Evolutionary conservation across 768 basidiomycete genomes (phyloP), one percentile per base, ranked within the genome.

Genomic region (Mrakia frigida): DNA sequence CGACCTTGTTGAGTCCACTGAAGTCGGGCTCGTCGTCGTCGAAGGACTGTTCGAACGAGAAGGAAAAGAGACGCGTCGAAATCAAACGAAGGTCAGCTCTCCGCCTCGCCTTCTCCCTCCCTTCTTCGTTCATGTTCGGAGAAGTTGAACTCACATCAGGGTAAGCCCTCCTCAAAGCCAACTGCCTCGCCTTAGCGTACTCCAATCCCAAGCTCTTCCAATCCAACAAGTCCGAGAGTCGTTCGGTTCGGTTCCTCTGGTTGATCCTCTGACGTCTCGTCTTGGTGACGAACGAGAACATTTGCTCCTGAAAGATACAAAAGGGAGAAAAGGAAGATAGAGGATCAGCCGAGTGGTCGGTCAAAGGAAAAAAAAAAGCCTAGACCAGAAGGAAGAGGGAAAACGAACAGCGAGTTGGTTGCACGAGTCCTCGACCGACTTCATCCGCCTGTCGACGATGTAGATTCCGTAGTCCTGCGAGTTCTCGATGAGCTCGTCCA

Each of bases 131-230:
- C n/a, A n/a, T n/a, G n/a, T n/a, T n/a, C 50, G 50, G 16, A 52
- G 41, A 53, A 31, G 7, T 21, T 33, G 90, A 87, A 86, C 97
- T 98, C 74, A 91, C 90, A 79, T 98, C 94, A 1, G 97, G 97
- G 82, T 99, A 98, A 23, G 96, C 97, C 46, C 96, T 87, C 79
- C 96, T 86, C 77, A 99, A 86, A 25, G 93, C 93, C 71, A 98
- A 85, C 84, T 96, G 94, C 59, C 97, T 86, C 35, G 93, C 92
- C 86, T 98, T 99, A 83, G 91, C 90, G 84, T 99, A 99, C 84
- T 99, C 97, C 78, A 98, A 88, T 2, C 97, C 97, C 41, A 99
- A 86, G 81, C 93, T 93, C 86, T 99, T 99, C 97, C 97, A 98
- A 83, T 99, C 97, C 77, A 99, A 86, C 75, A 99, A 84, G 23